Evolutionary conservation across 2,329 filamentous ascomycete species (phyloP), one percentile per base, ranked within the genome.

Genomic region (Ophiocordyceps camponoti-saundersi): DNA sequence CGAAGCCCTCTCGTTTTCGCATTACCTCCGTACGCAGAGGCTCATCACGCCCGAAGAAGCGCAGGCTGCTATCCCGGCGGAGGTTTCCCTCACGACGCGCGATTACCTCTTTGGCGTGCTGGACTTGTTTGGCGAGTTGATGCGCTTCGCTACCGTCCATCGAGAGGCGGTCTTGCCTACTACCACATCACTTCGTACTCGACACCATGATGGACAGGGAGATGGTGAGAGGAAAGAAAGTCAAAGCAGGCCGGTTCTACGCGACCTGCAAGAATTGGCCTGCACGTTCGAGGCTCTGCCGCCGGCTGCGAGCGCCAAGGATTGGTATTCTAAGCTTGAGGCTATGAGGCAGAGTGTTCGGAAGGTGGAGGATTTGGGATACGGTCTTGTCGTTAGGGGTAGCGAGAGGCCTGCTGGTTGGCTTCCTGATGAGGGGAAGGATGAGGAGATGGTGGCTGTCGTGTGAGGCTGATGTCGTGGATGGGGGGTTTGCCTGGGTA

Each of bases 21-120:
- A 95, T 63, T 98, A 98, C 65, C 76, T 98, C 32, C 73, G 78
- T 44, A 79, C 77, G 2, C 86, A 94, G 59, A 73, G 68, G 0
- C 71, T 96, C 44, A 80, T 96, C 53, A 75, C 79, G 0, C 76
- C 75, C 11, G 70, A 76, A 0, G 75, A 85, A 47, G 72, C 83
- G 0, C 62, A 69, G 29, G 64, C 57, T 0, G 63, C 67, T 2
- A 61, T 80, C 8, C 69, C 68, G 0, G 51, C 65, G 0, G 71
- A 70, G 1, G 72, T 95, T 2, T 56, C 70, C 1, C 69, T 95
- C 20, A 86, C 84, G 1, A 72, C 80, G 23, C 79, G 90, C 47
- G 92, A 98, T 63, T 96, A 95, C 60, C 66, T 95, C 48, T 81
- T 92, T 51, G 92, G 90, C 10, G 66, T 98, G 2, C 95, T 95